Evolutionary conservation across 352 stramenopile species (phyloP).

Genomic region (Phytophthora fragariaefolia): DNA sequence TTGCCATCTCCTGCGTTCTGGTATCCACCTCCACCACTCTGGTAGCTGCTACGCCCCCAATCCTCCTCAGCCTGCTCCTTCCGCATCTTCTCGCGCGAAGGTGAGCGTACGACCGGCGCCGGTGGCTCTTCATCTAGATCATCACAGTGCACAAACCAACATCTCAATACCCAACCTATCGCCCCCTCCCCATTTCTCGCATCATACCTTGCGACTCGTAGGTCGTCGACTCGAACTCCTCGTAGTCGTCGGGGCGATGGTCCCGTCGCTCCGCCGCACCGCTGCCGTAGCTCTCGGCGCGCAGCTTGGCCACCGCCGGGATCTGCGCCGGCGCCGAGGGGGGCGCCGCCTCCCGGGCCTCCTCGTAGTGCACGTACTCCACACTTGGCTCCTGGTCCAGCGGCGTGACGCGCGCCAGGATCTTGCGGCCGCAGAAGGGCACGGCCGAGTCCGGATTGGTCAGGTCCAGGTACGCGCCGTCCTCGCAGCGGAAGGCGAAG

Average conservation of each 20-base stretch:
- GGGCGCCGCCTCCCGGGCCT: conserved; percentile 15
- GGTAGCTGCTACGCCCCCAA: conserved; percentile 37
- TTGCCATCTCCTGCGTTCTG: conserved; percentile 26
- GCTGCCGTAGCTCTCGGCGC: conserved; percentile 35
- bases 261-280: conserved; percentile 22
- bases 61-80: conserved; percentile 33
- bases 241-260: conserved; percentile 52
- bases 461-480: conserved; percentile 72
- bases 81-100: conserved; percentile 31
- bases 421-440: conserved; percentile 70
- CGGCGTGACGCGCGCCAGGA: conserved; percentile 71
- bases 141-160: conserved; percentile 4
- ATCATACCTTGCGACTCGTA: conserved; percentile 56
- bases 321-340: not conserved
- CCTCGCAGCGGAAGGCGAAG: conserved; percentile 80
- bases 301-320: conserved; percentile 18
- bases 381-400: conserved; percentile 57
- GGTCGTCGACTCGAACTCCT: conserved; percentile 61
- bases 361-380: conserved; percentile 45
- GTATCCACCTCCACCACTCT: conserved; percentile 27
- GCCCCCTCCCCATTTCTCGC: not conserved
- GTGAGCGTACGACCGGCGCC: conserved; percentile 20
- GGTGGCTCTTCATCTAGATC: conserved; percentile 44
- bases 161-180: not conserved
- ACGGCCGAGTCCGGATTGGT: conserved; percentile 73